Conservation (phyloP, 805 yeast genomes). For the Lipomyces japonicus region DNA sequence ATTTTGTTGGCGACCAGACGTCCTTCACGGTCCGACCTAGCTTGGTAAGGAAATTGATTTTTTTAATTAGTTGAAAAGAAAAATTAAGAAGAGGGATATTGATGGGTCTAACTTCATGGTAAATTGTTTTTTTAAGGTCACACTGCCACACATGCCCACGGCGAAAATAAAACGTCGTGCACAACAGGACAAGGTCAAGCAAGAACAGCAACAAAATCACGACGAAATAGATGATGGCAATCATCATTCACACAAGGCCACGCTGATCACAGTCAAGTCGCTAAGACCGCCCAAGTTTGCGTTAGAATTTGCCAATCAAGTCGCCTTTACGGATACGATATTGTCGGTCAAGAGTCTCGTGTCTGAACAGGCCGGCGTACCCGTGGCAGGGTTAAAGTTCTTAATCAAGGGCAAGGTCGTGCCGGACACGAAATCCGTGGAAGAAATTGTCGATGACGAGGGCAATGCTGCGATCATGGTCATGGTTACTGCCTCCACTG, state of each 20-base stretch:
- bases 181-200: neutral
- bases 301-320: constrained; percentile 2
- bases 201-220: neutral
- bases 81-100: neutral
- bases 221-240: neutral
- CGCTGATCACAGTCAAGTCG: constrained; percentile 18
- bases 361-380: constrained; percentile 5
- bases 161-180: constrained; percentile 8
- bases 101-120: neutral
- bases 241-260: neutral
- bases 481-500: constrained; percentile 19
- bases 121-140: constrained; percentile 5
- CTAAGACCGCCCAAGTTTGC: constrained; percentile 25
- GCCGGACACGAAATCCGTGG: constrained; percentile 17
- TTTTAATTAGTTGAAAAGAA: neutral
- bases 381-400: constrained; percentile 9
- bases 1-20: constrained; percentile 10
- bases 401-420: constrained; percentile 23
- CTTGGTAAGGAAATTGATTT: constrained; percentile 2
- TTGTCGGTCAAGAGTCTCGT: constrained; percentile 12
- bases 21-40: constrained; percentile 8
- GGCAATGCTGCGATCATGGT: constrained; percentile 23
- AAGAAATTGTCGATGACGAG: constrained; percentile 18
- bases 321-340: constrained; percentile 15
- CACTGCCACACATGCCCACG: constrained; percentile 18